Conservation (phyloP, 2,329 filamentous ascomycete genomes). For the Gliomastix tumulicola region DNA sequence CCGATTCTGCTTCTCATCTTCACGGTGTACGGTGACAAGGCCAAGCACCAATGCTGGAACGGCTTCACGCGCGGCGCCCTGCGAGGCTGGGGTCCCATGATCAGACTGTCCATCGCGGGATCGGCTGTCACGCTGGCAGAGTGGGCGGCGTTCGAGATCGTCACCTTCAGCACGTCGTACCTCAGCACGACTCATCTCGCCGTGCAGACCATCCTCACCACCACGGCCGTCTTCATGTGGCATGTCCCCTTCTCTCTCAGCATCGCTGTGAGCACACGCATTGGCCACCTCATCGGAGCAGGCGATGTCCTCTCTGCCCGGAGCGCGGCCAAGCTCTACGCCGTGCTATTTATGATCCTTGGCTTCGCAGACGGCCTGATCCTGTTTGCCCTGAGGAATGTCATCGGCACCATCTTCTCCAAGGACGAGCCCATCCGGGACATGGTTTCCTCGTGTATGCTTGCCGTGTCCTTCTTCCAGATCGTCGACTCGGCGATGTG, state of each 20-base stretch:
- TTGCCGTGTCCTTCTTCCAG: constrained; percentile 15
- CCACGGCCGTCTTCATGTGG: constrained; percentile 30
- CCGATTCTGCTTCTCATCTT: constrained; percentile 39
- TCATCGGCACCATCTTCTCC: neutral
- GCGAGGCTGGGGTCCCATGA: constrained; percentile 30
- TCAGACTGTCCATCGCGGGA: constrained; percentile 28
- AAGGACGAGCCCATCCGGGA: neutral
- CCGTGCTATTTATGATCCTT: constrained; percentile 4
- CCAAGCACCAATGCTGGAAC: constrained; percentile 12
- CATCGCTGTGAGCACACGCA: constrained; percentile 31
- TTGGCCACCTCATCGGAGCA: constrained; percentile 33
- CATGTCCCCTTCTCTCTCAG: constrained; percentile 34
- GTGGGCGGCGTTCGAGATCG: constrained; percentile 33
- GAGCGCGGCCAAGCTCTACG: constrained; percentile 20
- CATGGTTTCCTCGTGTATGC: neutral
- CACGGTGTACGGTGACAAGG: constrained; percentile 32
- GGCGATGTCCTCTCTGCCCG: constrained; percentile 20
- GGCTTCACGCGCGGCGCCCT: constrained; percentile 27
- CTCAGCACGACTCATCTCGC: constrained; percentile 32
- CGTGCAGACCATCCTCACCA: constrained; percentile 31
- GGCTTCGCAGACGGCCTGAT: neutral
- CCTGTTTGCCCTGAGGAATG: neutral
- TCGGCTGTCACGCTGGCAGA: constrained; percentile 31
- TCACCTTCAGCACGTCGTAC: constrained; percentile 36
- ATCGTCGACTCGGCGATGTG: constrained; percentile 25